Evolutionary conservation across 208 protist species (phyloP).

Genomic region (Acanthamoeba sp.): DNA sequence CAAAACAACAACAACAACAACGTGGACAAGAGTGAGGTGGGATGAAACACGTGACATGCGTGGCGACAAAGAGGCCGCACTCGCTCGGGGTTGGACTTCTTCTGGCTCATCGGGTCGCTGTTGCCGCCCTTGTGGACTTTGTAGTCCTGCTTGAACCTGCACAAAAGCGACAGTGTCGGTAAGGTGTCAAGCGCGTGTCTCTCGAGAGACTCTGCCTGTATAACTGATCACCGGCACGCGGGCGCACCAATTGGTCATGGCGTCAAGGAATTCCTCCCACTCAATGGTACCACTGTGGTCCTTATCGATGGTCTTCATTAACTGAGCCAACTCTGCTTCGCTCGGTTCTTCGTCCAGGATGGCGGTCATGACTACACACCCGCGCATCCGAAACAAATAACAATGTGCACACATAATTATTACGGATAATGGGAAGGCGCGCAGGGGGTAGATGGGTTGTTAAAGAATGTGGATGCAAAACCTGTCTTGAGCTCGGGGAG

Average conservation of each 20-base stretch:
- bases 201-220: too few species aligned
- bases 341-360: constrained; percentile 43
- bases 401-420: too few species aligned
- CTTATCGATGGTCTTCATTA: constrained; percentile 40
- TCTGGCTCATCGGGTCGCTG: background rate
- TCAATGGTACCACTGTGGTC: constrained; percentile 37
- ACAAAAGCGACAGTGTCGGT: background rate
- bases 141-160: constrained; percentile 39
- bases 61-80: background rate
- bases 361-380: background rate
- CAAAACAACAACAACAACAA: too few species aligned
- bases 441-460: too few species aligned
- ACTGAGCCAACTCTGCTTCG: background rate
- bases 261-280: constrained; percentile 53
- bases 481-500: constrained; percentile 28
- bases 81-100: background rate
- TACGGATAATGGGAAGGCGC: too few species aligned
- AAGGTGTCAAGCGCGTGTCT: too few species aligned
- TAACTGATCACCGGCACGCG: too few species aligned
- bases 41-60: background rate
- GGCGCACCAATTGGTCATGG: constrained; percentile 50
- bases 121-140: background rate
- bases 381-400: too few species aligned
- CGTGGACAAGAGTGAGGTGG: background rate
- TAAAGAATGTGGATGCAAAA: background rate